Evolutionary conservation across 2,329 filamentous ascomycete species (phyloP), one percentile per base, ranked within the genome.

Genomic region (Stemphylium beticola): DNA sequence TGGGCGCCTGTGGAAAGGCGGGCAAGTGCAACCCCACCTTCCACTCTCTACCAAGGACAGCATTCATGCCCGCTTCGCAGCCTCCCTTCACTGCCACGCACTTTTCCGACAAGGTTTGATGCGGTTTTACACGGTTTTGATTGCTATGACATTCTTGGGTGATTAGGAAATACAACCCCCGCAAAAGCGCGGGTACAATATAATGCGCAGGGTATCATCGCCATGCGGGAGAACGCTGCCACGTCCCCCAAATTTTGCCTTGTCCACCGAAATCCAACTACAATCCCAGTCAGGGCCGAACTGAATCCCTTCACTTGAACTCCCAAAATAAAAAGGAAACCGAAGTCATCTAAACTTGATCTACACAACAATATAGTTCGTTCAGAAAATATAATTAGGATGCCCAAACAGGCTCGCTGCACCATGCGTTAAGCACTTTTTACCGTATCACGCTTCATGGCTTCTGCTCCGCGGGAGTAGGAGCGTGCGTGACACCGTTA

Each of bases 381-480:
- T 26, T 20, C 12, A 33, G 18, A 7, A 36, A 34, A 44, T 14
- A 36, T n/a, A 6, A 26, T 44, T 7, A 18, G 3, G 12, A 20
- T 29, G 26, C 26, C 31, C 3, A 15, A 17, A 42, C 15, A 18
- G 7, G 9, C 33, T 17, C 4, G 24, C n/a, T 31, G 24, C 39
- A 17, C 39, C 2, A 17, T 14, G 14, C 15, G 7, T 18, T 15
- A 29, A 42, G 4, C 10, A n/a, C 17, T 11, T 42, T 11, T 14
- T 31, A 1, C 24, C 22, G 17, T 31, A 29, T n/a, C n/a, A 40
- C 9, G 11, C 55, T 15, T 57, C 29, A 73, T 11, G 68, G 62
- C 61, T 74, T 74, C 52, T 71, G 68, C 45, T 76, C 74, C n/a
- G 69, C 68, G n/a, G 72, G 65, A 6, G 72, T 68, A 31, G 71